phyloP scores from a whole-genome alignment of 164 flowering plant species.

The Dillenia suffruticosa region DNA sequence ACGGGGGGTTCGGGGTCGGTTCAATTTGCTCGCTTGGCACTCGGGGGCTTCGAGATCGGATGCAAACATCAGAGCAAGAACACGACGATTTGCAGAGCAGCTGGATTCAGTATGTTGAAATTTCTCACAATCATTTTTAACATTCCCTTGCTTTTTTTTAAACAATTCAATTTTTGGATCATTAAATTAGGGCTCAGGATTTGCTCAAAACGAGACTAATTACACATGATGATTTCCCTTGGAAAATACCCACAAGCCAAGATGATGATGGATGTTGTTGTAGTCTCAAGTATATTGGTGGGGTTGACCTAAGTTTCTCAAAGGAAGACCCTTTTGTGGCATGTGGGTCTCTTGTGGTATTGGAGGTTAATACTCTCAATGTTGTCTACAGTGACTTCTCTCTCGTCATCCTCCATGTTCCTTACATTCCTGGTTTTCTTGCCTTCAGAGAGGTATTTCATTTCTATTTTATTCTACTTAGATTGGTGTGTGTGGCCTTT shows the following conservation, averaged over 20 bases:
- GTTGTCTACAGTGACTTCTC: constrained; percentile 65
- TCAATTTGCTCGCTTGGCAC: too few species aligned
- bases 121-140: not conserved
- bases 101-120: constrained; percentile 23
- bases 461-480: too few species aligned
- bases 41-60: too few species aligned
- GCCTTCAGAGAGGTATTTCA: constrained; percentile 81
- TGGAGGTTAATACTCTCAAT: constrained; percentile 43
- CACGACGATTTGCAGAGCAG: not conserved
- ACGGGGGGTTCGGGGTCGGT: too few species aligned
- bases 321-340: constrained; percentile 63
- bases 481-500: too few species aligned
- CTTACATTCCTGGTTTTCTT: constrained; percentile 86
- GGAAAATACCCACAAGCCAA: constrained; percentile 30
- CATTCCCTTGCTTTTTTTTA: not conserved
- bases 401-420: constrained; percentile 43
- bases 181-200: constrained; percentile 45
- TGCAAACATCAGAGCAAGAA: too few species aligned
- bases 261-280: constrained; percentile 2
- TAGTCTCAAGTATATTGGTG: constrained; percentile 64
- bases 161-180: not conserved
- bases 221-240: constrained; percentile 53
- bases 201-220: constrained; percentile 41
- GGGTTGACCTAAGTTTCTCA: constrained; percentile 87
- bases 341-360: constrained; percentile 69